These are phyloP conservation scores for Pseudocercospora ulei DNA, from an alignment of 2,329 filamentous ascomycete genomes.

Conservation along the genomic window DNA sequence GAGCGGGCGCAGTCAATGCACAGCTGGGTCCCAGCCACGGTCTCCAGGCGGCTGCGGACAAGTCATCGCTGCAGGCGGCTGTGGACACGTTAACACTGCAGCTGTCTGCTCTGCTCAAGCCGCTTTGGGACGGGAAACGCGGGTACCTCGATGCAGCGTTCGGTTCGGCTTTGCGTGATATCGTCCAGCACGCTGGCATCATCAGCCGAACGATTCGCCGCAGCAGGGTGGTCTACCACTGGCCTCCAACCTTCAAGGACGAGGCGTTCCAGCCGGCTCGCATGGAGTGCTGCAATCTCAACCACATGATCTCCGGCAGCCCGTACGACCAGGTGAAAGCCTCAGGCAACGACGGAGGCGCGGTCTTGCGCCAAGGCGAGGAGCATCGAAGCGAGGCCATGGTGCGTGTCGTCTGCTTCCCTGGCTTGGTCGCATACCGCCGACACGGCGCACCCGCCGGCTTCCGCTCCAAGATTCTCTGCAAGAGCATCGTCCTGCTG, in stretches of 20 bases:
- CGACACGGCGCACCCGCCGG: conserved; percentile 26
- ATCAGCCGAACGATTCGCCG: conserved; percentile 24
- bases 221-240: conserved; percentile 28
- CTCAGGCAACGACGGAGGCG: conserved; percentile 15
- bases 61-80: not conserved
- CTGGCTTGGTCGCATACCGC: conserved; percentile 27
- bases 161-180: conserved; percentile 10
- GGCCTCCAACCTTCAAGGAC: conserved; percentile 31
- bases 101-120: conserved; percentile 18
- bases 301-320: conserved; percentile 22
- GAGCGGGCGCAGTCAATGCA: conserved; percentile 20
- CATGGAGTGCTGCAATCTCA: conserved; percentile 29
- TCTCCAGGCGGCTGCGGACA: too few species aligned
- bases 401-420: conserved; percentile 28
- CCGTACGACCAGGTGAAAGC: conserved; percentile 22
- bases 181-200: conserved; percentile 21
- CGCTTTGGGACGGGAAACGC: conserved; percentile 12
- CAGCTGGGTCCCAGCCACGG: too few species aligned
- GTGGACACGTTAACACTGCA: conserved; percentile 7
- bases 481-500: conserved; percentile 27
- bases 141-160: not conserved
- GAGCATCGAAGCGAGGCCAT: conserved; percentile 25
- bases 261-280: conserved; percentile 27
- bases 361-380: conserved; percentile 16
- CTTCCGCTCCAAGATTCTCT: conserved; percentile 26